These are phyloP conservation scores for Pseudogymnoascus sp. DNA, from an alignment of 2,329 filamentous ascomycete genomes.

Conservation along the genomic window DNA sequence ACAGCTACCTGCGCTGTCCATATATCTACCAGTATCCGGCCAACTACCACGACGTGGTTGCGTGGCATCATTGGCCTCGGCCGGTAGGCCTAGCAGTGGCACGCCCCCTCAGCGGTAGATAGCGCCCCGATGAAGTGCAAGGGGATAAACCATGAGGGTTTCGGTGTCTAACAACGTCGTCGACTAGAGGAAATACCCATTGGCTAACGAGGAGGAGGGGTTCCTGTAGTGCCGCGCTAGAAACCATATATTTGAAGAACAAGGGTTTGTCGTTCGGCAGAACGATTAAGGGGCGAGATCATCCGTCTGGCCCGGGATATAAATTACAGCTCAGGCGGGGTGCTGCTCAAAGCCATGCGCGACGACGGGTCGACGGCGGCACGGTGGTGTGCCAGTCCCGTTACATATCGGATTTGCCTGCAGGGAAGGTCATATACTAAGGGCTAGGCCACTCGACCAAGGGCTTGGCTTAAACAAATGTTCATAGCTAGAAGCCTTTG, in stretches of 20 bases:
- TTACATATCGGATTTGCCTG: not conserved
- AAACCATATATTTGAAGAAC: not conserved
- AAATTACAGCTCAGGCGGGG: not conserved
- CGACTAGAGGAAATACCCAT: not conserved
- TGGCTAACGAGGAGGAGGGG: not conserved
- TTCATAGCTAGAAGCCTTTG: not conserved
- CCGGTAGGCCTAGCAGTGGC: not conserved
- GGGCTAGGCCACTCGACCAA: not conserved
- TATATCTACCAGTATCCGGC: not conserved
- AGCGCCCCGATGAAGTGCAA: not conserved
- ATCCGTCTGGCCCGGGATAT: conserved; percentile 1
- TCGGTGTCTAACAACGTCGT: not conserved
- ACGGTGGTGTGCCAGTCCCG: not conserved
- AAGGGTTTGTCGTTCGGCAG: not conserved
- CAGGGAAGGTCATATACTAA: not conserved
- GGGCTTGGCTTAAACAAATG: not conserved
- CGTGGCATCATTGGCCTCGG: not conserved
- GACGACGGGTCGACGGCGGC: not conserved
- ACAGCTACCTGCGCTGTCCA: not conserved
- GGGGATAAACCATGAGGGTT: not conserved
- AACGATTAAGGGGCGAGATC: not conserved
- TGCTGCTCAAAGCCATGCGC: not conserved
- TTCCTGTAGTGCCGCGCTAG: not conserved
- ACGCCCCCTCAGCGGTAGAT: not conserved
- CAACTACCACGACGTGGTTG: not conserved